Conservation (phyloP, 2,329 filamentous ascomycete genomes). For the Microdochium nivale region DNA sequence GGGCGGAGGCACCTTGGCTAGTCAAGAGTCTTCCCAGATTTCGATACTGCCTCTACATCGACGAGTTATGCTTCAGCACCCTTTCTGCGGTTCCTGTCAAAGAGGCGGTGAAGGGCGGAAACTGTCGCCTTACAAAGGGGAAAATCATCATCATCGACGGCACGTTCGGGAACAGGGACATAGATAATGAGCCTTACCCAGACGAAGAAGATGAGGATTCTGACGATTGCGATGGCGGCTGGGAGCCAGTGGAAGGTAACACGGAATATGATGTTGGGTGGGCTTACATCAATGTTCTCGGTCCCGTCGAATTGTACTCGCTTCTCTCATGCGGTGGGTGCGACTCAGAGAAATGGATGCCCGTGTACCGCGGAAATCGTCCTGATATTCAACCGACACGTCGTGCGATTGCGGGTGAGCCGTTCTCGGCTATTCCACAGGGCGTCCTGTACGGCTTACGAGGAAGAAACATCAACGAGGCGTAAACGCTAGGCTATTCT, state of each 20-base stretch:
- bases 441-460: background rate
- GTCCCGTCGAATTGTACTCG: background rate
- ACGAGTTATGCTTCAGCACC: background rate
- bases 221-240: background rate
- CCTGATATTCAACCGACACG: background rate
- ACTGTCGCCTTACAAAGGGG: background rate
- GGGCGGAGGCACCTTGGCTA: constrained; percentile 1
- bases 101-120: background rate
- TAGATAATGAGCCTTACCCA: too few relatives aligned
- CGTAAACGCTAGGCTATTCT: background rate
- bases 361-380: background rate
- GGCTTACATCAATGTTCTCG: background rate
- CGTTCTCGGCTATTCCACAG: background rate
- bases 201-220: too few relatives aligned
- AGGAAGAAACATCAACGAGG: background rate
- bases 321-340: background rate
- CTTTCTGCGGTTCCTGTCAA: background rate
- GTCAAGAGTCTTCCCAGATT: background rate
- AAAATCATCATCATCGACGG: background rate
- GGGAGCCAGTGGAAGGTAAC: background rate
- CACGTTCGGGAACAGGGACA: too few relatives aligned
- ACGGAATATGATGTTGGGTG: background rate
- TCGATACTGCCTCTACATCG: background rate
- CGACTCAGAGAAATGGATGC: background rate
- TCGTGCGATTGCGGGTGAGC: background rate